Conservation (phyloP, 2,329 filamentous ascomycete species). For the Coleophoma cylindrospora region DNA sequence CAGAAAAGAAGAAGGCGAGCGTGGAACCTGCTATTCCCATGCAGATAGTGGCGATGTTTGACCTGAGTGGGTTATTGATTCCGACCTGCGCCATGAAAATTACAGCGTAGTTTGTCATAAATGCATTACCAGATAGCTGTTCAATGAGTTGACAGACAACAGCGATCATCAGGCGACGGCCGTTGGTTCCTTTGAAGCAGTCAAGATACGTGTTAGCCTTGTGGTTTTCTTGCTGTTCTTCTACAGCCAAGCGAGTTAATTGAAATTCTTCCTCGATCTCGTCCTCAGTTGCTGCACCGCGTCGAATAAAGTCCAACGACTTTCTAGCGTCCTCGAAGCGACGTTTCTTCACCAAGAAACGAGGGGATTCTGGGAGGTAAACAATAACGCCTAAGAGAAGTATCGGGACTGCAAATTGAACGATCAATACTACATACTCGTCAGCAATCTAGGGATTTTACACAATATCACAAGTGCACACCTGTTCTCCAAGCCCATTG, state of each 20-base stretch:
- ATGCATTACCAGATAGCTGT: conserved; percentile 12
- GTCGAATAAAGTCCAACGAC: conserved; percentile 58
- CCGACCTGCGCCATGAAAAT: background rate
- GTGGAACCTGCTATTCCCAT: background rate
- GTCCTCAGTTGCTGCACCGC: conserved; percentile 27
- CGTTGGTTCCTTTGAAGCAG: conserved; percentile 6
- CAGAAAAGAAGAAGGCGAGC: background rate
- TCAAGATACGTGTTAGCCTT: conserved; percentile 1
- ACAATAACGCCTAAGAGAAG: background rate
- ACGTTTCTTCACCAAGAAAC: conserved; percentile 62
- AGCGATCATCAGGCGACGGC: conserved; percentile 5
- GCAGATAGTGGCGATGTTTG: background rate
- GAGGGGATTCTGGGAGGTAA: conserved; percentile 65
- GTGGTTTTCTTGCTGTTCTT: background rate
- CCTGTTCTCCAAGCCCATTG: background rate
- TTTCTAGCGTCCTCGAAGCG: conserved; percentile 63
- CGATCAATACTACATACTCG: background rate
- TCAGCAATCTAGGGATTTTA: background rate
- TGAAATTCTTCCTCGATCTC: background rate
- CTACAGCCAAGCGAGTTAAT: background rate
- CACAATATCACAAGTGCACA: background rate
- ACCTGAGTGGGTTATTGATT: background rate
- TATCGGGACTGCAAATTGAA: background rate
- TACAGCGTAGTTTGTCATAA: conserved; percentile 11
- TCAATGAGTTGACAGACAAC: conserved; percentile 9